A percentile compares a stretch with the other conserved stretches of the same genome.
phyloP scores from a whole-genome alignment of 1,139 yeast species.

The Ashbya aceris region DNA sequence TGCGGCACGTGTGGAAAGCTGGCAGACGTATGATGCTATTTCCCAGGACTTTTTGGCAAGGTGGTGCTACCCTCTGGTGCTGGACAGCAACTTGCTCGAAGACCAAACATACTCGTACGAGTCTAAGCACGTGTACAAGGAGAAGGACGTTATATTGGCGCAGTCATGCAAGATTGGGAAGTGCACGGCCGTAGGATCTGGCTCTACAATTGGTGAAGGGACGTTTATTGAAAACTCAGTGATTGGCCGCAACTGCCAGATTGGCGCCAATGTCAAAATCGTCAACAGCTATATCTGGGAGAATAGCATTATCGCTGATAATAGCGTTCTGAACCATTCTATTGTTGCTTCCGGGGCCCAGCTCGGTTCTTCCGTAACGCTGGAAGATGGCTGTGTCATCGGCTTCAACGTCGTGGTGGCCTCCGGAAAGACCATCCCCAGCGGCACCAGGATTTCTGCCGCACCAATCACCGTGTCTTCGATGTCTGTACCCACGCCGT shows the following conservation, averaged over 20 bases:
- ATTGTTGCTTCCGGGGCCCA: constrained; percentile 59
- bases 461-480: constrained; percentile 24
- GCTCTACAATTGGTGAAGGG: constrained; percentile 54
- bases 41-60: constrained; percentile 86
- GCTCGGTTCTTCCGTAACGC: constrained; percentile 41
- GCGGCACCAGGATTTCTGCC: constrained; percentile 43
- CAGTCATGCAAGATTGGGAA: constrained; percentile 81
- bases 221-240: constrained; percentile 53
- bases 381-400: constrained; percentile 68
- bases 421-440: constrained; percentile 37
- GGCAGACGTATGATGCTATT: constrained; percentile 86
- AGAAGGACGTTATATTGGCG: constrained; percentile 72
- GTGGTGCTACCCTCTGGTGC: constrained; percentile 87
- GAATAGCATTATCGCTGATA: constrained; percentile 61
- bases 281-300: constrained; percentile 83
- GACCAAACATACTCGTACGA: constrained; percentile 71
- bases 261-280: constrained; percentile 68
- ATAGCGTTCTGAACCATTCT: constrained; percentile 46
- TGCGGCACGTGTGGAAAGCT: constrained; percentile 89
- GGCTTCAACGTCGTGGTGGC: constrained; percentile 68
- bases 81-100: constrained; percentile 69
- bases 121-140: constrained; percentile 79
- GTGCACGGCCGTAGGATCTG: constrained; percentile 69
- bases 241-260: constrained; percentile 75
- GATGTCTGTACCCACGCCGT: constrained; percentile 17